Evolutionary conservation across 805 yeast genomes (phyloP).

Genomic region (Yamadazyma kitorensis): DNA sequence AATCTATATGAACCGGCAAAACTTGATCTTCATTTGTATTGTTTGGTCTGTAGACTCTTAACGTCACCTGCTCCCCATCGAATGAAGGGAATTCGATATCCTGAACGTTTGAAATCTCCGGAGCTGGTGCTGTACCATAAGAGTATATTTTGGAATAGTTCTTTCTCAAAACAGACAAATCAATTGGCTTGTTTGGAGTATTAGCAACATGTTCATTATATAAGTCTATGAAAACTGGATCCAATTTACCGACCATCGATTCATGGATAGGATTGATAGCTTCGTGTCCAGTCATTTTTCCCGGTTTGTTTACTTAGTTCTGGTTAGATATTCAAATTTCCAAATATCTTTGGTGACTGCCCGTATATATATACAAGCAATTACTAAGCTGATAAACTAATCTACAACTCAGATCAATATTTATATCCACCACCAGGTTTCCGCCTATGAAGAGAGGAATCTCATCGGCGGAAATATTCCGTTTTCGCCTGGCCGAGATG

Average conservation of each 20-base stretch:
- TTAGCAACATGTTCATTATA: constrained; percentile 25
- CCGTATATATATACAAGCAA: too few relatives aligned
- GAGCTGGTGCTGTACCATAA: constrained; percentile 30
- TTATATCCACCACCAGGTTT: too few relatives aligned
- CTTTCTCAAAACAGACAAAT: constrained; percentile 23
- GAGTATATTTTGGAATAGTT: constrained; percentile 36
- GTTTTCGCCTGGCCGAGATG: too few relatives aligned
- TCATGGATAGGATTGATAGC: constrained; percentile 23
- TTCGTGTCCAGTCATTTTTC: constrained; percentile 16
- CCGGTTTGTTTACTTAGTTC: too few relatives aligned
- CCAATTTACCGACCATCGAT: constrained; percentile 23
- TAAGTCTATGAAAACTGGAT: constrained; percentile 34
- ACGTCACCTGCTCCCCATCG: constrained; percentile 17
- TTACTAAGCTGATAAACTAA: too few relatives aligned
- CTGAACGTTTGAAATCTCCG: constrained; percentile 19
- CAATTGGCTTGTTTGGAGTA: constrained; percentile 25
- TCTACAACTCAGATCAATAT: too few relatives aligned
- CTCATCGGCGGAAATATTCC: too few relatives aligned
- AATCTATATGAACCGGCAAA: constrained; percentile 28
- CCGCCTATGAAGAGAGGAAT: too few relatives aligned
- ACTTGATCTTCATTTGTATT: constrained; percentile 15
- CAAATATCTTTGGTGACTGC: too few relatives aligned
- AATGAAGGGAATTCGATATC: constrained; percentile 27
- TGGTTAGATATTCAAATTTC: too few relatives aligned
- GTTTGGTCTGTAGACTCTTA: constrained; percentile 27